A percentile compares a stretch with the other conserved stretches of the same genome.
These are phyloP conservation scores for Pouteria campechiana DNA, from an alignment of 179 eudicot species.

Conservation along the genomic window DNA sequence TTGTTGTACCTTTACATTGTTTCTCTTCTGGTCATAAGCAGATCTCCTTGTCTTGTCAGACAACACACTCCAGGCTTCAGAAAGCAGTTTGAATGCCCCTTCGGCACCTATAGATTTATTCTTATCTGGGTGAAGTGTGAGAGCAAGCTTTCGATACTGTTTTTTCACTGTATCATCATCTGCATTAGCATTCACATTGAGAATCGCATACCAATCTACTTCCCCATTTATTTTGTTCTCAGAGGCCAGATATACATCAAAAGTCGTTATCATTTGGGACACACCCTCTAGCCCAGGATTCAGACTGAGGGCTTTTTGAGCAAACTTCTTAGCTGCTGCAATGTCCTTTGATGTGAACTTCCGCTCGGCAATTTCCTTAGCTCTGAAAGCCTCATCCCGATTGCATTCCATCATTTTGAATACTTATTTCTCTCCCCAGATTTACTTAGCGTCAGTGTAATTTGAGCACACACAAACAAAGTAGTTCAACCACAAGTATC, in stretches of 20 bases:
- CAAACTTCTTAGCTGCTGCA: constrained; percentile 67
- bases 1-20: constrained; percentile 22
- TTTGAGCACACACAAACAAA: too few species aligned
- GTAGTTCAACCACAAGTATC: too few species aligned
- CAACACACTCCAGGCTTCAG: constrained; percentile 89
- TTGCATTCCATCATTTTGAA: constrained; percentile 99
- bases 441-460: too few species aligned
- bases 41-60: constrained; percentile 67
- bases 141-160: constrained; percentile 76
- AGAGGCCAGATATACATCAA: constrained; percentile 64
- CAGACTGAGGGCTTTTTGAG: constrained; percentile 61
- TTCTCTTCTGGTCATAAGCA: constrained; percentile 61
- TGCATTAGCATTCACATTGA: constrained; percentile 59
- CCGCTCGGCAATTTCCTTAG: constrained; percentile 73
- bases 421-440: too few species aligned
- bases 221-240: constrained; percentile 75
- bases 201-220: constrained; percentile 83
- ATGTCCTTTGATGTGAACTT: constrained; percentile 57
- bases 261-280: constrained; percentile 43
- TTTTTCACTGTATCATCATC: constrained; percentile 72
- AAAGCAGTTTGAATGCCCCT: constrained; percentile 89
- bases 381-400: constrained; percentile 75
- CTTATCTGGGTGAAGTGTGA: constrained; percentile 90
- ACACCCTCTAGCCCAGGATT: constrained; percentile 76
- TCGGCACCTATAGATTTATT: constrained; percentile 87